Evolutionary conservation across 768 basidiomycete genomes (phyloP), one percentile per base, ranked within the genome.

Genomic region (Lactarius pseudohatsudake): DNA sequence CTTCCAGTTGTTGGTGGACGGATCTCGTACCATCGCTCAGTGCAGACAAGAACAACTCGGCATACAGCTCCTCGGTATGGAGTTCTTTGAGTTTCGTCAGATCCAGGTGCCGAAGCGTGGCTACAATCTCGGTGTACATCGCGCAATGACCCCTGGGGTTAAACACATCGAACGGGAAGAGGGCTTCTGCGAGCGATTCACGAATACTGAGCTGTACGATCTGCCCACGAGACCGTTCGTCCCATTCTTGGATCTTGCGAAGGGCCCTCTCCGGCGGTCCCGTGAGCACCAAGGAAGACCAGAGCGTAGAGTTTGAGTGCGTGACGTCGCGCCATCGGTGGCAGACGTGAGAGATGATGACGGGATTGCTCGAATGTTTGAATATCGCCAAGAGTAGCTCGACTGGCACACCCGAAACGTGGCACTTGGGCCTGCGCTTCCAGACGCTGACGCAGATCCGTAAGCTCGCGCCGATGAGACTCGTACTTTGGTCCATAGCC

Each of bases 341-440:
- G 72, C 84, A 90, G 43, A 92, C 84, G 54, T 81, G 82, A 13
- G 85, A 81, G 1, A 92, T 70, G 1, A 66, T 65, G 26, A 91
- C 71, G 15, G 86, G 75, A 5, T 73, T 74, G n/a, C 85, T 72
- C 4, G 84, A 72, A 11, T 79, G 53, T 20, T 72, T 69, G 59
- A 89, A 87, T 18, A 93, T 84, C 61, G 80, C 79, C 8, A 76
- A 75, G 47, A 90, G 79, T 8, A 91, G 78, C 74, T 93, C 92
- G 22, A 87, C 79, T 0, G 92, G 91, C 3, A 94, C 79, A 64
- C 32, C 74, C 5, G 72, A 73, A 10, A 71, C 68, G 20, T 28
- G 36, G 26, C 45, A 55, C 41, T 26, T 57, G 38, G 59, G 40
- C n/a, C n/a, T 10, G 53, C 11, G 60, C 45, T 50, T 66, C 47